A percentile compares a stretch with the other conserved stretches of the same genome.
These are phyloP conservation scores for Vitrella brassicaformis DNA, from an alignment of 73 alveolate genomes.

Conservation along the genomic window DNA sequence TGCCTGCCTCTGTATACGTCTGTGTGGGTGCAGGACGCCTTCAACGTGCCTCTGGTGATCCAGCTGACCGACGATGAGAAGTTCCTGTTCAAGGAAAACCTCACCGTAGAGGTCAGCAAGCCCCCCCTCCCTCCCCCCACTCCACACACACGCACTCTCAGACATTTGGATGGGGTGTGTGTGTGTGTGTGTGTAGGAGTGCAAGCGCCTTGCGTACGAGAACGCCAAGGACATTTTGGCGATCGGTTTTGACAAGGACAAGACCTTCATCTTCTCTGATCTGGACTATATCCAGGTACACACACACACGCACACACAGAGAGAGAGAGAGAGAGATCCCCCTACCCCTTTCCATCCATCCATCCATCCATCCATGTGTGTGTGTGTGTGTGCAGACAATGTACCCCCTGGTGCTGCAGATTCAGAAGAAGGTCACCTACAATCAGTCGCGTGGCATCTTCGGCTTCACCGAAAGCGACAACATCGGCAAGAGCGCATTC, in stretches of 20 bases:
- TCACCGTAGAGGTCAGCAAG: background rate
- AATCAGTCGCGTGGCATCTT: conserved; percentile 70
- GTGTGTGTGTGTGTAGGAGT: conserved; percentile 55
- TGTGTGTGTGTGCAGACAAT: conserved; percentile 75
- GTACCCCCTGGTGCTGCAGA: conserved; percentile 77
- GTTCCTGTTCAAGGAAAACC: conserved; percentile 60
- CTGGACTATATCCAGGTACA: conserved; percentile 63
- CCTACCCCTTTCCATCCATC: no score
- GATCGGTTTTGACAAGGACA: conserved; percentile 80
- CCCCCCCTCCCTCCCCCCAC: no score
- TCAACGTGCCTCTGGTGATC: conserved; percentile 94
- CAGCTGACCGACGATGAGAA: conserved; percentile 99
- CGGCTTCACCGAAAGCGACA: conserved; percentile 86
- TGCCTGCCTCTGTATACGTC: no score
- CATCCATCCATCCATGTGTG: conserved; percentile 5
- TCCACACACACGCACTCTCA: no score
- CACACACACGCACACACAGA: no score
- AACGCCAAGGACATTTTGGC: conserved; percentile 93
- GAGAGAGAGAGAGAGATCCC: no score
- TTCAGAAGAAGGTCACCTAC: conserved; percentile 66
- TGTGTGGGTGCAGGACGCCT: conserved; percentile 85
- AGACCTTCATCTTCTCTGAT: conserved; percentile 94
- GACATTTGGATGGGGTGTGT: no score
- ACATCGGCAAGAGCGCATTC: conserved; percentile 66
- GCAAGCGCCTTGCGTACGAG: conserved; percentile 71